These are phyloP conservation scores for Astrothelium macrocarpum DNA, from an alignment of 495 filamentous ascomycete genomes.

Conservation along the genomic window DNA sequence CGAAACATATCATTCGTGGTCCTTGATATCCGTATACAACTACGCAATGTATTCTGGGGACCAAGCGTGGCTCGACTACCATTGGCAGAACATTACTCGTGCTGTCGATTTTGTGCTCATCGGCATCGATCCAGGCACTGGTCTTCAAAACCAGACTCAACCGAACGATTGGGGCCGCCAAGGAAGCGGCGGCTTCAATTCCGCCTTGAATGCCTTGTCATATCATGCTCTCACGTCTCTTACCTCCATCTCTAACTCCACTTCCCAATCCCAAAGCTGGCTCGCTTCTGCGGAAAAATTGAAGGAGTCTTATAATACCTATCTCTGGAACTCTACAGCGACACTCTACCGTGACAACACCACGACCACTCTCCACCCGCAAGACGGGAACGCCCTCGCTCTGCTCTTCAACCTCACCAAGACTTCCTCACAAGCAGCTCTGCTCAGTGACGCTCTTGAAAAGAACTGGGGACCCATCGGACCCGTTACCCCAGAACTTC, in stretches of 20 bases:
- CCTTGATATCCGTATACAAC: too few species aligned
- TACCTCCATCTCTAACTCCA: background rate
- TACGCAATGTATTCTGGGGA: too few species aligned
- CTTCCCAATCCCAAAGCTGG: background rate
- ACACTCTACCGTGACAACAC: conserved; percentile 18
- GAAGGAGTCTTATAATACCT: background rate
- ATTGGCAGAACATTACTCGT: too few species aligned
- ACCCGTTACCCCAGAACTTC: conserved; percentile 5
- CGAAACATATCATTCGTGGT: too few species aligned
- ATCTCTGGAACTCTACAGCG: background rate
- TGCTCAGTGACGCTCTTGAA: background rate
- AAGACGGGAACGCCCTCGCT: conserved; percentile 21
- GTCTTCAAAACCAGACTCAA: conserved; percentile 3
- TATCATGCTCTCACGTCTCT: background rate
- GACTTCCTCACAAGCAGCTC: background rate
- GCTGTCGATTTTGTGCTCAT: too few species aligned
- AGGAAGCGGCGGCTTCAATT: conserved; percentile 5
- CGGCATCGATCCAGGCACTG: too few species aligned
- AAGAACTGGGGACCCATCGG: background rate
- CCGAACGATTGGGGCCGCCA: conserved; percentile 8
- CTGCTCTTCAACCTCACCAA: conserved; percentile 4
- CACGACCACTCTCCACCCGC: conserved; percentile 31
- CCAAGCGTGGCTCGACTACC: too few species aligned
- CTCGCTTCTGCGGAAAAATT: background rate
- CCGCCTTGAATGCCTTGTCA: background rate